Base-by-base conservation (phyloP, 106 monocot genomes). In the Phalaenopsis equestris region DNA sequence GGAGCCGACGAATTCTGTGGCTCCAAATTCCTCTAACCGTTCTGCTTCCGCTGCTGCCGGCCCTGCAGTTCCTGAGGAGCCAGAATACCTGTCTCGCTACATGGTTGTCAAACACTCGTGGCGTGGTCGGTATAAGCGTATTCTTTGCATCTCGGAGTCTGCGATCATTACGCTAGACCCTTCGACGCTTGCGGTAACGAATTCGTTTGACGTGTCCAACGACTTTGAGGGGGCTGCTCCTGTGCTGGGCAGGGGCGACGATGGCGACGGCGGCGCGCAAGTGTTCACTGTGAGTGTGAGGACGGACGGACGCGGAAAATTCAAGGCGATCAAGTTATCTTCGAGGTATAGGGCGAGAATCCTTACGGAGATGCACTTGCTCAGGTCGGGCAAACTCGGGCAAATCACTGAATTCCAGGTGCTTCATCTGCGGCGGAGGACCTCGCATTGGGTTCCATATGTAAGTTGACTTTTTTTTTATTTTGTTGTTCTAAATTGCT, bases 51-150 rank as follows among this genome's bases (percentile, higher is more conserved):
- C 75, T 61, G 14, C 86, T 0, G 30, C 85, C 17, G 41, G 81
- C 21, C n/a, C 86, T 17, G 78, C 76, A 75, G 64, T 79, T 30
- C 55, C 88, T 39, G 98, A 98, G 85, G 98, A 98, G 82, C 94
- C 88, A 8, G 98, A 98, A 88, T 98, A 98, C 86, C 80, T 94
- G 45, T 86, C 90, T 30, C 85, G 98, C n/a, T 93, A 98, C 84
- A 38, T 93, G 41, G 92, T 94, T 17, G 88, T 90, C 49, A 98
- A 98, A 82, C 98, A 98, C 83, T 94, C 94, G n/a, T 98, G 98
- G 98, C 83, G 98, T 19, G 98, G 95, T 1, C 81, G 95, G 75
- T 99, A 99, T 84, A 95, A 90, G 87, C 80, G 99, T 79, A 95
- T 99, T 57, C 82, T 99, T 1, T 99, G 94, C 84, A 81, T 99